A percentile compares a stretch with the other conserved stretches of the same genome.
These are phyloP conservation scores for Rhodosporidiobolus sp. DNA, from an alignment of 768 basidiomycete genomes.

Conservation along the genomic window DNA sequence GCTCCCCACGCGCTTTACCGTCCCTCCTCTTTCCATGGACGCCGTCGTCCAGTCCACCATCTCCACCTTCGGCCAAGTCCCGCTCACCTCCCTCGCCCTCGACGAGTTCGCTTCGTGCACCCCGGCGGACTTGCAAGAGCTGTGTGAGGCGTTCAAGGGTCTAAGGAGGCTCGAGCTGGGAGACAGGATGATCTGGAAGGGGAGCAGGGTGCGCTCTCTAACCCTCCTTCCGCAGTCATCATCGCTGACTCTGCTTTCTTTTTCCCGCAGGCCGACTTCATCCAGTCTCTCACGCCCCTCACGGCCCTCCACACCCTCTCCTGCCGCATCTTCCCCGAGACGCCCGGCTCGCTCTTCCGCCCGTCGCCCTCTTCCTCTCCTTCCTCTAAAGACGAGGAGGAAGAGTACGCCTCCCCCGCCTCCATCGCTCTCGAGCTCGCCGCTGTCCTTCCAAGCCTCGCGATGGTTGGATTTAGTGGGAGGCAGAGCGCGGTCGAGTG, in stretches of 20 bases:
- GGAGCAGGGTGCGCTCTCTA: not conserved
- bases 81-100: not conserved
- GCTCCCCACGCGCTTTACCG: not conserved
- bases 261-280: not conserved
- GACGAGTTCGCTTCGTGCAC: not conserved
- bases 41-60: not conserved
- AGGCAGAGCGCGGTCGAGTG: slow-evolving; percentile 1
- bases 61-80: not conserved
- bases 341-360: not conserved
- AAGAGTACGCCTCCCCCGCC: not conserved
- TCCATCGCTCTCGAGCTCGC: slow-evolving; percentile 5
- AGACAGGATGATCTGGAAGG: slow-evolving; percentile 3
- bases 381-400: not conserved
- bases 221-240: too few species aligned
- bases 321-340: not conserved
- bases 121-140: not conserved
- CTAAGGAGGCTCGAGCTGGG: not conserved
- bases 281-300: not conserved
- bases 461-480: not conserved
- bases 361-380: not conserved
- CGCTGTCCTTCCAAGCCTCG: not conserved
- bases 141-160: not conserved
- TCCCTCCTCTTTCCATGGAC: not conserved
- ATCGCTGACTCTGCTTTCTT: not conserved
- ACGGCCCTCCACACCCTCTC: not conserved